These are phyloP conservation scores for Pseudogymnoascus sp. DNA, from an alignment of 2,329 filamentous ascomycete species.

Conservation along the genomic window DNA sequence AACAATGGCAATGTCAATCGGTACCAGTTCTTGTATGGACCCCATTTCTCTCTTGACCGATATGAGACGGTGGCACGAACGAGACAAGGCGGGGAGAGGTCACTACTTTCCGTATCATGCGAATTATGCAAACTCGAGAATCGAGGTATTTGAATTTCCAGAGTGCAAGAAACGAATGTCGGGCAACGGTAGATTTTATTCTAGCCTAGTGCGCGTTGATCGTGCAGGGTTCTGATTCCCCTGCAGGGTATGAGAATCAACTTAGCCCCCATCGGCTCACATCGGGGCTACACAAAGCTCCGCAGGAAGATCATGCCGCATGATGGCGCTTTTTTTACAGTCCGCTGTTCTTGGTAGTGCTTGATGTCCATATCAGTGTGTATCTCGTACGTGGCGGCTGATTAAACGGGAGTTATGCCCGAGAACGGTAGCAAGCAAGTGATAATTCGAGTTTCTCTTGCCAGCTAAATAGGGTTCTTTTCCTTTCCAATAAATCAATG, in stretches of 20 bases:
- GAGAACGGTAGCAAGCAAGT: too few relatives aligned
- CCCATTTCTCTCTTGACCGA: not conserved
- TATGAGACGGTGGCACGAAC: not conserved
- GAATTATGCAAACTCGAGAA: not conserved
- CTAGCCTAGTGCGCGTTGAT: not conserved
- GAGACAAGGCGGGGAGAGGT: not conserved
- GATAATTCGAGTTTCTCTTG: too few relatives aligned
- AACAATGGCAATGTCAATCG: slow-evolving; percentile 18
- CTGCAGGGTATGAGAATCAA: not conserved
- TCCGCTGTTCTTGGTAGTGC: not conserved
- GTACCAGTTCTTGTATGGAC: not conserved
- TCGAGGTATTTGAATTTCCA: not conserved
- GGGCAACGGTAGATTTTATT: not conserved
- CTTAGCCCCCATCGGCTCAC: not conserved
- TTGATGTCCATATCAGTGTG: not conserved
- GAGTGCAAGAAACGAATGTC: not conserved
- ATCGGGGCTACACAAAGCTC: not conserved
- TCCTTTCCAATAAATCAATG: too few relatives aligned
- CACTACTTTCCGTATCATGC: not conserved
- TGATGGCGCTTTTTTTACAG: not conserved
- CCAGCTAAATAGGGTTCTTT: too few relatives aligned
- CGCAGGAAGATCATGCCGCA: not conserved
- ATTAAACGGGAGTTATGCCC: too few relatives aligned
- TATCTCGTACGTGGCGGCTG: too few relatives aligned
- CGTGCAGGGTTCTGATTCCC: not conserved